Base-by-base conservation (phyloP, 164 flowering plant species). In the Liriodendron chinense region DNA sequence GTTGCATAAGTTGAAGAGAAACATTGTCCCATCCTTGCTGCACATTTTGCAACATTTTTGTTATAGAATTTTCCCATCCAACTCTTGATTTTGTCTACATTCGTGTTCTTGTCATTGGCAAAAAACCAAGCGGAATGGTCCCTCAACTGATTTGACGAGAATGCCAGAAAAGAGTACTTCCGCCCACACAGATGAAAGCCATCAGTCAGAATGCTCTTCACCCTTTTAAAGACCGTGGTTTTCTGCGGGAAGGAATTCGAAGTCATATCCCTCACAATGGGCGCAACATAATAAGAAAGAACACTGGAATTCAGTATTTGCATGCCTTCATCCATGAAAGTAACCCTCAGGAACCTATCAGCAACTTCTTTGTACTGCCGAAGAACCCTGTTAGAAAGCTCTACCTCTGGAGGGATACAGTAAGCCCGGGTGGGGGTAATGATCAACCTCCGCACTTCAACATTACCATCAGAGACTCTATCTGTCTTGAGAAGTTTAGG, bases 51-150 rank as follows among this genome's bases (percentile, higher is more conserved):
- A 62, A 91, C 78, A 75, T 86, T 94, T 72, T 70, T 82, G 70
- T 86, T 82, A 0, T 23, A 75, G 69, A 96, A 96, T 80, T 76
- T 85, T 14, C 99, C 99, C 99, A 96, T 96, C 98, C 98, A 96
- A 6, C 7, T 72, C 70, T 28, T 83, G 21, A 94, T 86, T 16
- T 75, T 72, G 9, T 22, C 13, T 47, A 16, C 64, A 14, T 0
- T 18, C n/a, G 76, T 69, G 0, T 75, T 82, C 69, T 77, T 63
- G 25, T 85, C 83, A 70, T 91, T 96, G 62, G 99, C 93, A 78
- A 93, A 96, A 80, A 96, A 96, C 98, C 99, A 94, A 9, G 98
- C 98, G 23, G 98, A 94, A 24, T 87, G 92, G 69, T 90, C 99
- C 78, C 97, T 86, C 77, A 94, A 81, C 75, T 96, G 99, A 78